A percentile compares a stretch with the other conserved stretches of the same genome.
These are phyloP conservation scores for Phytophthora gonapodyides DNA, from an alignment of 352 stramenopile species.

Conservation along the genomic window DNA sequence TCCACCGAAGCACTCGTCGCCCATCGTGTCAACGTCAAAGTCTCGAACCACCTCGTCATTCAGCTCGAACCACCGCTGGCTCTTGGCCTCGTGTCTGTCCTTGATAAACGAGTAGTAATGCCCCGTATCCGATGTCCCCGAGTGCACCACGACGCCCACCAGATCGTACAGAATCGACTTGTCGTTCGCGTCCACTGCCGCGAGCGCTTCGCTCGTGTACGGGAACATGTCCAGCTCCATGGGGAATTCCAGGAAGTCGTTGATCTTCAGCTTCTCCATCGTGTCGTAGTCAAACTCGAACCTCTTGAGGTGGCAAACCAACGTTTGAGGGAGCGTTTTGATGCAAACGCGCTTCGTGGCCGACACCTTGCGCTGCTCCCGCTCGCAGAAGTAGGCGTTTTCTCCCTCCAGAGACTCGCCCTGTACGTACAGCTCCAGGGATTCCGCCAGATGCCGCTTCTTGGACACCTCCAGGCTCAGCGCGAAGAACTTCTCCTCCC, in stretches of 20 bases:
- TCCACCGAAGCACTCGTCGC: constrained; percentile 90
- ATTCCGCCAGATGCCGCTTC: constrained; percentile 65
- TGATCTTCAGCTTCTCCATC: constrained; percentile 90
- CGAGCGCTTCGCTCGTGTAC: constrained; percentile 81
- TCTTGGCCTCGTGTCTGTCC: constrained; percentile 46
- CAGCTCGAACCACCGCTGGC: constrained; percentile 88
- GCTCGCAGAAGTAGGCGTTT: constrained; percentile 82
- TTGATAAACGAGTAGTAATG: constrained; percentile 96
- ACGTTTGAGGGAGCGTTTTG: constrained; percentile 71
- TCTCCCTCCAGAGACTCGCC: constrained; percentile 77
- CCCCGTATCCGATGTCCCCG: constrained; percentile 89
- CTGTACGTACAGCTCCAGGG: constrained; percentile 70
- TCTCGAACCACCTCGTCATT: constrained; percentile 90
- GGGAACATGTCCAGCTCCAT: constrained; percentile 89
- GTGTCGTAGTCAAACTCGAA: constrained; percentile 92
- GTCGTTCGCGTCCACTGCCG: constrained; percentile 4
- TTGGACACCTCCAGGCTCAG: constrained; percentile 82
- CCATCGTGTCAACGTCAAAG: constrained; percentile 80
- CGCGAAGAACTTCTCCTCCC: constrained; percentile 86
- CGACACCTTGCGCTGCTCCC: constrained; percentile 67
- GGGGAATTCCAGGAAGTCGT: constrained; percentile 86
- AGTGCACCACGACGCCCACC: constrained; percentile 92
- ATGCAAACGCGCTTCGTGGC: constrained; percentile 87
- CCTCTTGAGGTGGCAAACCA: constrained; percentile 86
- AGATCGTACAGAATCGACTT: constrained; percentile 82